Percentiles rank a stretch among this genome's conserved stretches.
Evolutionary conservation across 129 eudicot genomes (phyloP).

Genomic region (Tagetes patula): DNA sequence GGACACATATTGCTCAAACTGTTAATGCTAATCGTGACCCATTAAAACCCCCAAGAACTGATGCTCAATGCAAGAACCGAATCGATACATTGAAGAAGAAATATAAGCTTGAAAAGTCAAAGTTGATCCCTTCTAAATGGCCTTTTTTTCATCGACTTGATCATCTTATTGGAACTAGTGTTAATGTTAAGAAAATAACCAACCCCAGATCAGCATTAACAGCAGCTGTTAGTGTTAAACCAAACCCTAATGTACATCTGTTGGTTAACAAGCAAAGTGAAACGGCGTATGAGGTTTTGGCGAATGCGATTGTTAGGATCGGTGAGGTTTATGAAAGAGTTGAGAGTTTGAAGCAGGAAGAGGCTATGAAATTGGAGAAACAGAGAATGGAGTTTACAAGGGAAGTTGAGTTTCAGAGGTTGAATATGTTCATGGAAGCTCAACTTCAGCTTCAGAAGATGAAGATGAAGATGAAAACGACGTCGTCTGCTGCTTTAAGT

Average conservation of each 20-base stretch:
- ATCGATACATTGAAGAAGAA: slow-evolving; percentile 61
- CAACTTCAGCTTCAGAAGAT: slow-evolving; percentile 54
- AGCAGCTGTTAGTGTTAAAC: slow-evolving; percentile 24
- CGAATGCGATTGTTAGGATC: slow-evolving; percentile 43
- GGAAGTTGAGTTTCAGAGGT: slow-evolving; percentile 55
- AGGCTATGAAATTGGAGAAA: slow-evolving; percentile 61
- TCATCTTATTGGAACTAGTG: slow-evolving; percentile 35
- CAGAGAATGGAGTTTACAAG: slow-evolving; percentile 57
- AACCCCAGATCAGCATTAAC: slow-evolving; percentile 11
- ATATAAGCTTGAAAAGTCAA: slow-evolving; percentile 57
- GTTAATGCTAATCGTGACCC: slow-evolving; percentile 43
- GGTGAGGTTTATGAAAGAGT: slow-evolving; percentile 56
- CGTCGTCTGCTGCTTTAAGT: slow-evolving; percentile 13
- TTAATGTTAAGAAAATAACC: slow-evolving; percentile 25
- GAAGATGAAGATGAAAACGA: slow-evolving; percentile 31
- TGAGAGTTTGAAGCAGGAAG: slow-evolving; percentile 51
- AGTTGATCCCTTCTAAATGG: slow-evolving; percentile 40
- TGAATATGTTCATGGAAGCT: slow-evolving; percentile 56
- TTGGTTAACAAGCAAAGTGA: too few relatives aligned
- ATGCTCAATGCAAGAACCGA: slow-evolving; percentile 63
- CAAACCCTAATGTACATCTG: slow-evolving; percentile 32
- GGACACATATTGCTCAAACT: slow-evolving; percentile 51
- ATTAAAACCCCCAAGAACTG: slow-evolving; percentile 44
- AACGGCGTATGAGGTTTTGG: slow-evolving; percentile 41
- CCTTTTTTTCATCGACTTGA: slow-evolving; percentile 42